Evolutionary conservation across 2,329 filamentous ascomycete species (phyloP).

Genomic region (Xylariaceae sp.): DNA sequence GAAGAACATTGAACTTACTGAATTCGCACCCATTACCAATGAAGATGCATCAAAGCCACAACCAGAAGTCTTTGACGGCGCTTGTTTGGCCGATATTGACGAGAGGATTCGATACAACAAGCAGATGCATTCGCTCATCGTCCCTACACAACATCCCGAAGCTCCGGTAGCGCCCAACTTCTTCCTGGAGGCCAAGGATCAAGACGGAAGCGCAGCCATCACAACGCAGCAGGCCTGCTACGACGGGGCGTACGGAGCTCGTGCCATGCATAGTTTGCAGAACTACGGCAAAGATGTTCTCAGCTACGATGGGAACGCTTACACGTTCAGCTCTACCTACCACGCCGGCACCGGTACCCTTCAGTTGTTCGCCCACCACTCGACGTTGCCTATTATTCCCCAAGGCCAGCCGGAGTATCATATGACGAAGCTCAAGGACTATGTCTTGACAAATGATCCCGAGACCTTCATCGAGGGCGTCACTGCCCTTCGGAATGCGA

Average conservation of each 20-base stretch:
- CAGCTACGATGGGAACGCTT: slow-evolving; percentile 36
- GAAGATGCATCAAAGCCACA: background rate
- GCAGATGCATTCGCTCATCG: background rate
- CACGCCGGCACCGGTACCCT: slow-evolving; percentile 30
- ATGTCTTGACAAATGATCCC: slow-evolving; percentile 25
- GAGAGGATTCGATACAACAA: background rate
- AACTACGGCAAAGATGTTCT: slow-evolving; percentile 17
- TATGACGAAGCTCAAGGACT: slow-evolving; percentile 34
- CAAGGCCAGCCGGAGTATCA: slow-evolving; percentile 35
- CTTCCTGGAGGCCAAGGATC: slow-evolving; percentile 2
- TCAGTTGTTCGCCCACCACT: slow-evolving; percentile 36
- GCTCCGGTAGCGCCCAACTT: slow-evolving; percentile 14
- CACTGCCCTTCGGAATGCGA: slow-evolving; percentile 36
- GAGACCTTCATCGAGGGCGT: slow-evolving; percentile 34
- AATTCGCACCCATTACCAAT: background rate
- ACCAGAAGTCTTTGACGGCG: background rate
- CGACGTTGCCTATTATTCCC: slow-evolving; percentile 28
- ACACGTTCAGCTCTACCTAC: slow-evolving; percentile 37
- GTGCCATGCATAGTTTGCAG: background rate
- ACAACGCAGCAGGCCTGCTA: background rate
- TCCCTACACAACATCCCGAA: background rate
- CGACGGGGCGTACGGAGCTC: slow-evolving; percentile 1
- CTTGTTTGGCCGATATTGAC: background rate
- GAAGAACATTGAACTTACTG: slow-evolving; percentile 8
- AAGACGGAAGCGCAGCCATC: background rate